Evolutionary conservation across 2,329 filamentous ascomycete genomes (phyloP), one percentile per base, ranked within the genome.

Genomic region (Delphinella strobiligena): DNA sequence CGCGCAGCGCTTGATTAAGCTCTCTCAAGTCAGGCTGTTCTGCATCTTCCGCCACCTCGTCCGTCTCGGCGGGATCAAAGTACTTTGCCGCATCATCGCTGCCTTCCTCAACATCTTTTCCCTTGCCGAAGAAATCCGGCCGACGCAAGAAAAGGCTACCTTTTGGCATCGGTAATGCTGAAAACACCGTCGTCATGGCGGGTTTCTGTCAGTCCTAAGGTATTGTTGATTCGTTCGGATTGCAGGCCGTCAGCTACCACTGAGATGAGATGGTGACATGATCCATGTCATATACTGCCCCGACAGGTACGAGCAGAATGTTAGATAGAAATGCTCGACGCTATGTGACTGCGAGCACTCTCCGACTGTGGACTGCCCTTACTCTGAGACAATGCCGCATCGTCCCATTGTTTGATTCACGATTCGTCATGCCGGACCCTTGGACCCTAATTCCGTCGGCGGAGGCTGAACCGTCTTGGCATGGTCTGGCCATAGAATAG

Each of bases 1-100:
- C 75, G 44, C 74, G 72, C 46, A 91, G 74, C 49, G 76, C 72
- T 37, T 67, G 66, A 61, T 89, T 89, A 36, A 89, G 69, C 43
- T 80, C 74, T 48, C 73, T 68, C 17, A 87, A 67, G 50, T 85
- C 73, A 30, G 74, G 71, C 44, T 79, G 74, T 27, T 7, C 22
- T 45, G 79, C 73, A 10, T 53, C 43, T 32, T 45, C 34, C 4
- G 34, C 37, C 3, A 40, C 22, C 19, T 19, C 15, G 11, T 36
- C 19, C 34, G 37, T 19, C 14, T 35, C 22, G 5, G 37, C 24
- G 22, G 17, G 24, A n/a, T 37, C 35, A 30, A 42, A 22, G 27
- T 29, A 31, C 30, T 10, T 34, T 9, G 19, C 37, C 4, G 22
- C 4, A 7, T 38, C 33, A 9, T 36, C 14, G 8, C 30, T 19